These are phyloP conservation scores for Taphrina betulina DNA, from an alignment of 1,139 yeast genomes.

Conservation along the genomic window DNA sequence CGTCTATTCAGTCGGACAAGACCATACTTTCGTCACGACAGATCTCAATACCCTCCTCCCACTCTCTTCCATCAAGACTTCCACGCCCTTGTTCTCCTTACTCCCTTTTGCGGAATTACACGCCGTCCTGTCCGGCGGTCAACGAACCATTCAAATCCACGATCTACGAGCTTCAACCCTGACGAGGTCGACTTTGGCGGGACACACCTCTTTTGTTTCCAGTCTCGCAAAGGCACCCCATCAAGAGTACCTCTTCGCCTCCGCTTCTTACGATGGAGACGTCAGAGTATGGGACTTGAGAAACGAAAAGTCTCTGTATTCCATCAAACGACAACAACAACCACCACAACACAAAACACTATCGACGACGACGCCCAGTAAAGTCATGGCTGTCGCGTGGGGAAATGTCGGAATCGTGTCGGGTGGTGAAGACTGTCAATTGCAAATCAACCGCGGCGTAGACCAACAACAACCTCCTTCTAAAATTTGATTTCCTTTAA, in stretches of 20 bases:
- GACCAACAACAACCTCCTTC: slow-evolving; percentile 31
- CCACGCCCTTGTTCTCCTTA: slow-evolving; percentile 78
- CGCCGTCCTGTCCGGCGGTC: slow-evolving; percentile 72
- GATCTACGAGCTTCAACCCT: slow-evolving; percentile 83
- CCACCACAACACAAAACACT: slow-evolving; percentile 38
- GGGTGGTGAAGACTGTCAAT: slow-evolving; percentile 91
- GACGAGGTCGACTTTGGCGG: slow-evolving; percentile 68
- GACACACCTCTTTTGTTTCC: slow-evolving; percentile 90
- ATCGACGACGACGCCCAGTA: slow-evolving; percentile 46
- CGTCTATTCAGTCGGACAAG: slow-evolving; percentile 82
- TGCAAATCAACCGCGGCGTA: slow-evolving; percentile 63
- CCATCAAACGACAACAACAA: slow-evolving; percentile 59
- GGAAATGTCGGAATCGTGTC: slow-evolving; percentile 77
- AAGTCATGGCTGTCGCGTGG: slow-evolving; percentile 90
- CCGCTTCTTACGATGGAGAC: slow-evolving; percentile 94
- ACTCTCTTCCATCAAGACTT: slow-evolving; percentile 83
- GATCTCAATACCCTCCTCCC: slow-evolving; percentile 80
- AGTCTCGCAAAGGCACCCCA: slow-evolving; percentile 54
- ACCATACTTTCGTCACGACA: slow-evolving; percentile 92
- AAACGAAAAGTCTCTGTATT: slow-evolving; percentile 32
- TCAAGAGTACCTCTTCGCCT: slow-evolving; percentile 78
- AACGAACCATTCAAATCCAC: slow-evolving; percentile 95
- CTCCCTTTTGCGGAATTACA: slow-evolving; percentile 64
- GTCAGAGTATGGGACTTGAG: slow-evolving; percentile 95
- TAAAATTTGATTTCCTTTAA: slow-evolving; percentile 44